Conservation (phyloP, 805 yeast species). For the Sporopachydermia quercuum region DNA sequence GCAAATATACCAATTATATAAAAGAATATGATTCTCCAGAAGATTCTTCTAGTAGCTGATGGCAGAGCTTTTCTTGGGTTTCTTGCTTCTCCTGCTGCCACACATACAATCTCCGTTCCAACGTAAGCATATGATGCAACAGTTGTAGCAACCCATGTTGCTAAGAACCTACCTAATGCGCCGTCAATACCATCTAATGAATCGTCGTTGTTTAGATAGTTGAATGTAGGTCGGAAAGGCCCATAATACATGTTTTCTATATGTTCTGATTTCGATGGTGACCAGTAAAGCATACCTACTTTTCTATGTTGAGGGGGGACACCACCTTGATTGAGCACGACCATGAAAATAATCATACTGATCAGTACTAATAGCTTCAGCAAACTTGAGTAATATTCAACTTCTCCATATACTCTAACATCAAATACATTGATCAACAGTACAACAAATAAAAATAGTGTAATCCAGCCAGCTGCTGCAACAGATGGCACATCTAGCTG, state of each 20-base stretch:
- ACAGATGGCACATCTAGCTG: conserved; percentile 34
- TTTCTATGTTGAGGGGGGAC: conserved; percentile 26
- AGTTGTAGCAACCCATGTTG: conserved; percentile 43
- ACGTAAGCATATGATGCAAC: conserved; percentile 64
- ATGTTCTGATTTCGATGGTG: conserved; percentile 31
- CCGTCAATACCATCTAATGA: conserved; percentile 45
- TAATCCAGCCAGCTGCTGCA: conserved; percentile 51
- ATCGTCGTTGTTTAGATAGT: conserved; percentile 28
- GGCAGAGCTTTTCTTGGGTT: conserved; percentile 70
- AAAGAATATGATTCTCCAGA: conserved; percentile 52
- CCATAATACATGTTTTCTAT: conserved; percentile 43
- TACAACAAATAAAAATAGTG: conserved; percentile 36
- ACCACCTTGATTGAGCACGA: conserved; percentile 48
- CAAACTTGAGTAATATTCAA: conserved; percentile 49
- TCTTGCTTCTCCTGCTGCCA: conserved; percentile 78
- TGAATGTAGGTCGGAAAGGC: conserved; percentile 58
- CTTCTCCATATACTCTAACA: conserved; percentile 60
- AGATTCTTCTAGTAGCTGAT: conserved; percentile 59
- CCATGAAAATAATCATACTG: conserved; percentile 44
- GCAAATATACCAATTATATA: conserved; percentile 54
- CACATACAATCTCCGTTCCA: conserved; percentile 71
- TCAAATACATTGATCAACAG: conserved; percentile 44
- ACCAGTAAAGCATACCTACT: conserved; percentile 66
- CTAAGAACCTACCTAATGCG: conserved; percentile 40
- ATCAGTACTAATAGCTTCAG: conserved; percentile 39